Percentiles rank a stretch among this genome's conserved stretches.
These are phyloP conservation scores for Tulasnella sp. DNA, from an alignment of 768 basidiomycete species.

Conservation along the genomic window DNA sequence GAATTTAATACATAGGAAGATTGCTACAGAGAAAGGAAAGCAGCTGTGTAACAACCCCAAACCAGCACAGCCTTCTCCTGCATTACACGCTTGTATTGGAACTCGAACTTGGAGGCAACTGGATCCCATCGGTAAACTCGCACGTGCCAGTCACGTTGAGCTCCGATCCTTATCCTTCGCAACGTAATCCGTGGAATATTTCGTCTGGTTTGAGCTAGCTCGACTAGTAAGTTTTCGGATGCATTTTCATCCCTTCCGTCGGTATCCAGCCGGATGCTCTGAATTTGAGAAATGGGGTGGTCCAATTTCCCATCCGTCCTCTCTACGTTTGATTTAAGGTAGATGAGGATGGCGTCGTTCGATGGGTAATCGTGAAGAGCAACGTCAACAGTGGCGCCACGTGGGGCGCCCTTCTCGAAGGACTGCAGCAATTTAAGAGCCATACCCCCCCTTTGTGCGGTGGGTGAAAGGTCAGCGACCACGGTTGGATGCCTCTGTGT, in stretches of 20 bases:
- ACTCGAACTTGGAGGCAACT: not conserved
- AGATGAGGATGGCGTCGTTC: not conserved
- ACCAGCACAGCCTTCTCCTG: no score
- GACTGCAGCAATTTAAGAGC: not conserved
- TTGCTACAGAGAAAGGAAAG: no score
- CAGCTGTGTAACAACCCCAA: no score
- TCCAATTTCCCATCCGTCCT: not conserved
- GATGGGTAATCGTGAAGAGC: not conserved
- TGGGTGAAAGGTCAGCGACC: not conserved
- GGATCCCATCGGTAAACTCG: not conserved
- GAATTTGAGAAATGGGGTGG: not conserved
- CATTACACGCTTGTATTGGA: no score
- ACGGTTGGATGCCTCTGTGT: not conserved
- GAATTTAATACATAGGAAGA: no score
- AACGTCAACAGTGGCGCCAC: not conserved
- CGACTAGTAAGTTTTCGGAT: not conserved
- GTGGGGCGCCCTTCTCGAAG: not conserved
- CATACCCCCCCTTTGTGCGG: not conserved
- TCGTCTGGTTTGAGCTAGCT: not conserved
- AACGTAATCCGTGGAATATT: not conserved
- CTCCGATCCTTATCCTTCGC: no score
- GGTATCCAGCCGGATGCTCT: not conserved
- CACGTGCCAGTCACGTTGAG: not conserved
- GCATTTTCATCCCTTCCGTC: not conserved
- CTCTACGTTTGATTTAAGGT: not conserved